Evolutionary conservation across 208 protist species (phyloP).

Genomic region (Trypanosoma brucei): DNA sequence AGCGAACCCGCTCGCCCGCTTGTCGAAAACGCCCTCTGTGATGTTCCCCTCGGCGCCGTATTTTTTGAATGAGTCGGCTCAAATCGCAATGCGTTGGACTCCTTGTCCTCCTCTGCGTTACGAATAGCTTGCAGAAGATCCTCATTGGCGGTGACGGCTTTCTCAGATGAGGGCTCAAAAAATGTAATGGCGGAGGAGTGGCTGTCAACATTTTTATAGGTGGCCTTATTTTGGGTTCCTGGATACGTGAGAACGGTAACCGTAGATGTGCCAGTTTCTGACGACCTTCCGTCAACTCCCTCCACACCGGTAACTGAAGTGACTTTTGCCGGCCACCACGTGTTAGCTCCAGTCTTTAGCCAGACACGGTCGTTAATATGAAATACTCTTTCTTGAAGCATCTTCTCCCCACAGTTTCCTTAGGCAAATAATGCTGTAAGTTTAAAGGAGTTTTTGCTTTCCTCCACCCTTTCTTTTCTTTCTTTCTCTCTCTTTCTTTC

Average conservation of each 20-base stretch:
- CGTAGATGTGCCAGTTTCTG: conserved; percentile 26
- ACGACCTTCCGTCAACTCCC: conserved; percentile 15
- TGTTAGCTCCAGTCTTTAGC: conserved; percentile 69
- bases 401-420: background rate
- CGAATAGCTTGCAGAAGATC: conserved; percentile 62
- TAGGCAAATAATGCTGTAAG: too few species aligned
- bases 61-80: conserved; percentile 10
- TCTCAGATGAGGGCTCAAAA: conserved; percentile 82
- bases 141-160: conserved; percentile 67
- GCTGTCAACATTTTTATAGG: conserved; percentile 45
- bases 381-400: conserved; percentile 25
- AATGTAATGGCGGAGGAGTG: conserved; percentile 44
- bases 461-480: background rate
- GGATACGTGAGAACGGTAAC: conserved; percentile 67
- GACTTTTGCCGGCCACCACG: conserved; percentile 83
- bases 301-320: conserved; percentile 41
- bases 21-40: too few species aligned
- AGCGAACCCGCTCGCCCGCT: too few species aligned
- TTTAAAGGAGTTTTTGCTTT: too few species aligned
- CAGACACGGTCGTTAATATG: conserved; percentile 75
- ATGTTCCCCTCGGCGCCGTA: too few species aligned
- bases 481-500: background rate
- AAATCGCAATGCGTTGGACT: conserved; percentile 68
- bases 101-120: conserved; percentile 39
- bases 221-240: conserved; percentile 38